Percentiles rank a stretch among this genome's conserved stretches.
phyloP scores from a whole-genome alignment of 2,329 filamentous ascomycete genomes.

The Erysiphe pisi region DNA sequence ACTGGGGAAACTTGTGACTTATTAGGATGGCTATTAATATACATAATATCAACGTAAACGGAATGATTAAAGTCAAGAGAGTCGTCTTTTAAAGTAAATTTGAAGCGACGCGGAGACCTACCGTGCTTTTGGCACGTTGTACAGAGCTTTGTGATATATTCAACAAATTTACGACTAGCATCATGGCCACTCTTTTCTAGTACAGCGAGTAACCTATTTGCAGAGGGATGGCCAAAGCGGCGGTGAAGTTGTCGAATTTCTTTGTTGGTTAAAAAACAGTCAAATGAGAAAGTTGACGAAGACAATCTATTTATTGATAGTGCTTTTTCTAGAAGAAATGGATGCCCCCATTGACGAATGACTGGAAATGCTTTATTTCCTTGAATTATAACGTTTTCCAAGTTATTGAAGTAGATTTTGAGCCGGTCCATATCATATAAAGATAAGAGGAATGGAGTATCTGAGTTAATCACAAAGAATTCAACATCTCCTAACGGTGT shows the following conservation, averaged over 20 bases:
- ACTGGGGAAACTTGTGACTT: neutral
- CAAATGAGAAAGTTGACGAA: too few species aligned
- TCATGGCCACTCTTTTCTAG: neutral
- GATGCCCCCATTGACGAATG: neutral
- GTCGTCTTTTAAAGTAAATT: neutral
- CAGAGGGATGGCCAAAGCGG: neutral
- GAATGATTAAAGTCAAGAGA: too few species aligned
- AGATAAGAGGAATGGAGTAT: neutral
- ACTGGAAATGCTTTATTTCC: neutral
- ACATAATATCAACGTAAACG: slow-evolving; percentile 27
- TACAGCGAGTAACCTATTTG: neutral
- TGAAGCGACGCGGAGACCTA: neutral
- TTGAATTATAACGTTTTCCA: neutral
- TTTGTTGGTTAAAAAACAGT: neutral
- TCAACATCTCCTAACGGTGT: neutral
- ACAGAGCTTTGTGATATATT: neutral
- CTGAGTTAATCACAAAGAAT: neutral
- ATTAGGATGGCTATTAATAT: slow-evolving; percentile 14
- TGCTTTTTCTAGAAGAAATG: neutral
- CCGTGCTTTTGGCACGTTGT: neutral
- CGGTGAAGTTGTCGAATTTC: neutral
- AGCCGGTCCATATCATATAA: slow-evolving; percentile 12
- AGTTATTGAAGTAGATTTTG: slow-evolving; percentile 1
- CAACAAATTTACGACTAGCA: neutral
- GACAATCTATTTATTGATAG: neutral